Base-by-base conservation (phyloP, 2,329 filamentous ascomycete species). In the Didymella segeticola region DNA sequence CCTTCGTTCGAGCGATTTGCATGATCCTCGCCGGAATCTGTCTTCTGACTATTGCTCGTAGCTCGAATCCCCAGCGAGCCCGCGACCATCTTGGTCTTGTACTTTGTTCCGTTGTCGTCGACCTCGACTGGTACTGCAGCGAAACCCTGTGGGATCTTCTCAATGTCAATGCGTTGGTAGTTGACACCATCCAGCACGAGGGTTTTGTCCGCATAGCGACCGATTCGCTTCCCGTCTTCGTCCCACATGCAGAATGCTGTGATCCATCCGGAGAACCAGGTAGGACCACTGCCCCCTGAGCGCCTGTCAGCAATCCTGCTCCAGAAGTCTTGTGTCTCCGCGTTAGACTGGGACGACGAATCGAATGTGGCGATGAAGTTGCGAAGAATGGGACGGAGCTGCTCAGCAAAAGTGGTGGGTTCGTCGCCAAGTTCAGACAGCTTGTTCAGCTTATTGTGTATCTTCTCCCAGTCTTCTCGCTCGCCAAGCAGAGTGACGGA, bases 221-320 rank as follows among this genome's bases (percentile, higher is more conserved):
- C 7, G 4, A 62, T 27, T 6, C 31, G 42, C 14, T 56, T 47
- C 0, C 60, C 61, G 5, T 60, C 25, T 6, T 41, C 38, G 12
- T 60, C 17, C 61, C 64, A 67, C 45, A 60, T 61, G 25, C 55
- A 58, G 26, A 67, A 67, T 2, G 62, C 61, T 9, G 57, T 57
- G 15, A 65, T 47, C 62, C 61, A 67, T 9, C 62, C 64, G 1
- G 56, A 56, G 3, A 63, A 43, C n/a, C 49, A 50, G 1, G 19
- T 22, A 2, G 45, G 30, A 7, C 55, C 56, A 17, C 55, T 53
- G 12, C 53, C 45, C 2, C 23, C 34, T 0, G 30, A 33, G 1
- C 15, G 10, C 7, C 33, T 9, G 31, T 63, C 45, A 0, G 41
- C 51, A 20, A 61, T 55, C 27, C 42, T 49, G 34, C 38, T 29